Conservation (phyloP, 2,329 filamentous ascomycete species). For the Parascedosporium putredinis region DNA sequence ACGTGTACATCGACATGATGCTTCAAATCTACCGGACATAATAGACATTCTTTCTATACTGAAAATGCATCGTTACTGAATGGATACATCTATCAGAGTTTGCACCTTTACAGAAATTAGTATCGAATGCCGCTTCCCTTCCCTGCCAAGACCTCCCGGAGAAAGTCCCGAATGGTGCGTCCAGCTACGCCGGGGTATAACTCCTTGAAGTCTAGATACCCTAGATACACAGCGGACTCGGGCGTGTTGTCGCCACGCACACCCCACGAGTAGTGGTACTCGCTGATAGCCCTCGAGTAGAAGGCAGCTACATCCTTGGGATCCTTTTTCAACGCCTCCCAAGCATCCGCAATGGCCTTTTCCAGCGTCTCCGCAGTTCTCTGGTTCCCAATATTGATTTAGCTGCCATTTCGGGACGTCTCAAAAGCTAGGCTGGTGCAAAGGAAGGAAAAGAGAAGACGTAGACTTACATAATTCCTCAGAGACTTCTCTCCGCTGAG, state of each 20-base stretch:
- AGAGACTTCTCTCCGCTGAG: constrained; percentile 36
- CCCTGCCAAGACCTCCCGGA: not conserved
- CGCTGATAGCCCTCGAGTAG: not conserved
- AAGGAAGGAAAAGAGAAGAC: no score
- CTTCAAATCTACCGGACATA: no score
- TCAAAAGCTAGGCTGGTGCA: no score
- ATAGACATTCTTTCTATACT: no score
- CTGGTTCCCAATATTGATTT: no score
- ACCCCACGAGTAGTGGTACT: constrained; percentile 36
- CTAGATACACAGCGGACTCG: constrained; percentile 41
- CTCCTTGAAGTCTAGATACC: constrained; percentile 41
- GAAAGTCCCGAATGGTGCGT: not conserved
- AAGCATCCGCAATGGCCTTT: not conserved
- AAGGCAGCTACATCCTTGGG: not conserved
- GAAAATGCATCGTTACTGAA: no score
- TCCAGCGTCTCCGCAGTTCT: not conserved
- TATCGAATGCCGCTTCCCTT: not conserved
- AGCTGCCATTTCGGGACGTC: no score
- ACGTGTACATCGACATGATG: no score
- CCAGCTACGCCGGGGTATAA: constrained; percentile 35
- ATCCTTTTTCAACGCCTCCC: not conserved
- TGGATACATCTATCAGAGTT: no score
- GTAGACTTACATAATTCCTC: constrained; percentile 9
- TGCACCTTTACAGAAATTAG: no score
- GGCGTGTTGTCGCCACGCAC: constrained; percentile 43